These are phyloP conservation scores for Fomitopsis pulvina DNA, from an alignment of 768 basidiomycete species.

Conservation along the genomic window DNA sequence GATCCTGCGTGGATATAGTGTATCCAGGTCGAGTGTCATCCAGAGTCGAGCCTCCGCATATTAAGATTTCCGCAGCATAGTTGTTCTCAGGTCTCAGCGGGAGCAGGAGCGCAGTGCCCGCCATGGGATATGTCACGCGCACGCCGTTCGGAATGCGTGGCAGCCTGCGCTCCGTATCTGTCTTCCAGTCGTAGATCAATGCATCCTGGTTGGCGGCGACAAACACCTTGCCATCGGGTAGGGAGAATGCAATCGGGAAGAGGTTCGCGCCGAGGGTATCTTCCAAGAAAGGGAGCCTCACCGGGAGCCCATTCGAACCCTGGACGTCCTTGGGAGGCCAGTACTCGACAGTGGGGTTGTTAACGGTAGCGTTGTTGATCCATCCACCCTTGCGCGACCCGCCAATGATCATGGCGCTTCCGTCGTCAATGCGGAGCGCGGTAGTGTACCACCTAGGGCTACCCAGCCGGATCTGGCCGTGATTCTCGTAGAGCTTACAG, in stretches of 20 bases:
- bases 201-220: conserved; percentile 75
- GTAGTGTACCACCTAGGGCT: conserved; percentile 81
- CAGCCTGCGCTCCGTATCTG: conserved; percentile 52
- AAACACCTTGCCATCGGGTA: conserved; percentile 67
- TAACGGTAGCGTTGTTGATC: conserved; percentile 77
- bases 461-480: conserved; percentile 58
- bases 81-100: conserved; percentile 57
- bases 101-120: conserved; percentile 67
- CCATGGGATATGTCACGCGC: conserved; percentile 80
- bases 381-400: conserved; percentile 79
- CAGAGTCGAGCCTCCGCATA: conserved; percentile 72
- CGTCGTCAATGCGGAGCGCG: conserved; percentile 60
- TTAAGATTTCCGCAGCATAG: conserved; percentile 62
- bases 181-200: conserved; percentile 73
- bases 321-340: conserved; percentile 75
- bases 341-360: conserved; percentile 79
- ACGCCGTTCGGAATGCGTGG: conserved; percentile 71
- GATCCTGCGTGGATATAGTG: conserved; percentile 64
- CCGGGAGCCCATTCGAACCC: conserved; percentile 59
- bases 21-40: conserved; percentile 54
- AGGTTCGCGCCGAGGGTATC: conserved; percentile 78
- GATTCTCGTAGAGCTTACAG: conserved; percentile 66
- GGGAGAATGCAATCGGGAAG: conserved; percentile 68
- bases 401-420: conserved; percentile 80
- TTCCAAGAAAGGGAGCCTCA: conserved; percentile 54